Evolutionary conservation across 441 rosid genomes (phyloP).

Genomic region (Pelargonium cotyledonis): DNA sequence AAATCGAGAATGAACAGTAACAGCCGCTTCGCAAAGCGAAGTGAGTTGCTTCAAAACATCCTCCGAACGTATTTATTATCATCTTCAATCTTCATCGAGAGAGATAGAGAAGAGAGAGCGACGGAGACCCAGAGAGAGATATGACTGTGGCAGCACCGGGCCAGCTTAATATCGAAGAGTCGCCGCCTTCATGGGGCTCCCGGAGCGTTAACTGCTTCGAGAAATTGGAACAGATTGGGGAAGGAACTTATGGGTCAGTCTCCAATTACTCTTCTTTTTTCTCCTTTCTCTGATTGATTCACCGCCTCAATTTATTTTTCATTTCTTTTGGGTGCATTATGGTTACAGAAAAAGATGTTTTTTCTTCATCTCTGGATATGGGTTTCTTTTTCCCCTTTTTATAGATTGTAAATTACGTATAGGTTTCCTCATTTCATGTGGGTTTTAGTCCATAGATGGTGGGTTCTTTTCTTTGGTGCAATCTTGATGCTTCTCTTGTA

Average conservation of each 20-base stretch:
- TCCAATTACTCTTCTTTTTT: not conserved
- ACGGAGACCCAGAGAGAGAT: not conserved
- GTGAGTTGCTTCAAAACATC: slow-evolving; percentile 2
- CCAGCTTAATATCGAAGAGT: slow-evolving; percentile 27
- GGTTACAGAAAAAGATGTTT: not conserved
- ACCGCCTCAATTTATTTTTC: not conserved
- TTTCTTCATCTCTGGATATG: not conserved
- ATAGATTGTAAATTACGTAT: not conserved
- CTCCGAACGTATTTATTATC: not conserved
- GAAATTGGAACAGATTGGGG: slow-evolving; percentile 33
- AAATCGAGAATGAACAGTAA: not conserved
- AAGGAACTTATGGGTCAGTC: slow-evolving; percentile 30
- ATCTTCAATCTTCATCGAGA: not conserved
- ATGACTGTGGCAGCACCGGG: slow-evolving; percentile 31
- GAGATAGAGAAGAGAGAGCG: not conserved
- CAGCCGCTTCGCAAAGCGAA: not conserved
- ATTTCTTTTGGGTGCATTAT: not conserved
- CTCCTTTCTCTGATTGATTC: not conserved
- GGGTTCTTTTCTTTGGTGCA: not conserved
- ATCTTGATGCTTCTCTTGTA: not conserved
- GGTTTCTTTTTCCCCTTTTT: slow-evolving; percentile 1
- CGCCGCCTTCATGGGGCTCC: slow-evolving; percentile 28
- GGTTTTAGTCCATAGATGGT: not conserved
- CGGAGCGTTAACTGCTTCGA: slow-evolving; percentile 31
- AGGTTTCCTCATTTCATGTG: not conserved